Conservation (phyloP, 306 rosid genomes). For the Quercus alba region DNA sequence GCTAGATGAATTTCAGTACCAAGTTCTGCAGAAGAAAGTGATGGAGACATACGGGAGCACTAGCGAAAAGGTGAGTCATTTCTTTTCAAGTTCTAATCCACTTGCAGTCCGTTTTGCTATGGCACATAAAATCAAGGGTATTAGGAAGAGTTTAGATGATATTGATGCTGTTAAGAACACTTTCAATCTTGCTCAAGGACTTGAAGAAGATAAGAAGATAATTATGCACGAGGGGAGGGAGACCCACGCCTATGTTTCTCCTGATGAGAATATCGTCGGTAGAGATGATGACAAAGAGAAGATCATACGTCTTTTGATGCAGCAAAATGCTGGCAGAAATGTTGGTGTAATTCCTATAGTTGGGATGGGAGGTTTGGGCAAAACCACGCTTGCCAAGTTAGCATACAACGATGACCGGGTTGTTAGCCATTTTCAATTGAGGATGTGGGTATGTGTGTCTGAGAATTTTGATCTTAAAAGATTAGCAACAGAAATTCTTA, state of each 20-base stretch:
- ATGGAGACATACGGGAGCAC: too few species aligned
- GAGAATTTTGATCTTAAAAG: conserved; percentile 5
- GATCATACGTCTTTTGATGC: conserved; percentile 13
- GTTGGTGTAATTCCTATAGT: conserved; percentile 20
- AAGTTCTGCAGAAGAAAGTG: too few species aligned
- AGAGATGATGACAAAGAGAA: conserved; percentile 20
- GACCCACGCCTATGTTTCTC: conserved; percentile 19
- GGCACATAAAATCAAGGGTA: not conserved
- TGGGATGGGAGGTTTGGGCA: conserved; percentile 28
- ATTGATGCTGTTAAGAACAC: not conserved
- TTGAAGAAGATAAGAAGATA: not conserved
- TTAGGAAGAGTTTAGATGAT: not conserved
- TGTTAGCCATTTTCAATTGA: not conserved
- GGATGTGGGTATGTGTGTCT: conserved; percentile 28
- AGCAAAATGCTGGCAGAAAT: not conserved
- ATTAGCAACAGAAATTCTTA: conserved; percentile 8
- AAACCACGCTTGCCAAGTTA: conserved; percentile 28
- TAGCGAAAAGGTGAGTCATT: too few species aligned
- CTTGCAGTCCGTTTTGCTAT: too few species aligned
- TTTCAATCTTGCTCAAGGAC: not conserved
- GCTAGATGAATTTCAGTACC: too few species aligned
- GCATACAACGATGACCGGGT: conserved; percentile 18
- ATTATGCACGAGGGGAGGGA: not conserved
- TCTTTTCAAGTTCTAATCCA: too few species aligned
- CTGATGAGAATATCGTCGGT: conserved; percentile 27